Percentiles rank a stretch among this genome's conserved stretches.
Conservation (phyloP, 352 stramenopile genomes). For the Thraustotheca clavata region DNA sequence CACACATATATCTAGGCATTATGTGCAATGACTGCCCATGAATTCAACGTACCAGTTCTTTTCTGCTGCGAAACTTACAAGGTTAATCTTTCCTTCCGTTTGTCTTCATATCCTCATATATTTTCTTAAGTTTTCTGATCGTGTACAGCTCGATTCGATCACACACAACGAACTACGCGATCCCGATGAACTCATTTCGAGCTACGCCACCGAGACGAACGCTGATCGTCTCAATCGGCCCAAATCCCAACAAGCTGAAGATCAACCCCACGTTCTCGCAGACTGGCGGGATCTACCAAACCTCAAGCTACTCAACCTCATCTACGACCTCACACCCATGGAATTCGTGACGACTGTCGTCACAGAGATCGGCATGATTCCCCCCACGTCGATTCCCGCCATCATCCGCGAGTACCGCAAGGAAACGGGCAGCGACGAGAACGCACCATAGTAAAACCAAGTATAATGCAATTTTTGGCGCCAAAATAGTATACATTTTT, state of each 20-base stretch:
- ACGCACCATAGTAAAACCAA: conserved; percentile 15
- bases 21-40: conserved; percentile 87
- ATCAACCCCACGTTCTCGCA: conserved; percentile 51
- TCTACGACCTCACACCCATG: conserved; percentile 95
- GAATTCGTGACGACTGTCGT: conserved; percentile 96
- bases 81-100: conserved; percentile 33
- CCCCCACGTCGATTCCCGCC: conserved; percentile 95
- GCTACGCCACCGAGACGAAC: conserved; percentile 35
- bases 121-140: conserved; percentile 59
- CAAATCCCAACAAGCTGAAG: conserved; percentile 30
- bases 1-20: conserved; percentile 33
- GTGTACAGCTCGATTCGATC: conserved; percentile 96
- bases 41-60: conserved; percentile 92
- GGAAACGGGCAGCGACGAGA: conserved; percentile 29
- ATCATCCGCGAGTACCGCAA: conserved; percentile 92
- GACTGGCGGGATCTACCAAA: conserved; percentile 68
- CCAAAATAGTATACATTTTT: not conserved
- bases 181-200: conserved; percentile 79
- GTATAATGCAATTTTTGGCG: not conserved
- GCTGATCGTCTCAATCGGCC: conserved; percentile 13
- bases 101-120: not conserved
- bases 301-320: conserved; percentile 80
- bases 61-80: conserved; percentile 99
- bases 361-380: conserved; percentile 97
- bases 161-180: conserved; percentile 97